Evolutionary conservation across 768 basidiomycete species (phyloP), one percentile per base, ranked within the genome.

Genomic region (Xerocomellus chrysenteron): DNA sequence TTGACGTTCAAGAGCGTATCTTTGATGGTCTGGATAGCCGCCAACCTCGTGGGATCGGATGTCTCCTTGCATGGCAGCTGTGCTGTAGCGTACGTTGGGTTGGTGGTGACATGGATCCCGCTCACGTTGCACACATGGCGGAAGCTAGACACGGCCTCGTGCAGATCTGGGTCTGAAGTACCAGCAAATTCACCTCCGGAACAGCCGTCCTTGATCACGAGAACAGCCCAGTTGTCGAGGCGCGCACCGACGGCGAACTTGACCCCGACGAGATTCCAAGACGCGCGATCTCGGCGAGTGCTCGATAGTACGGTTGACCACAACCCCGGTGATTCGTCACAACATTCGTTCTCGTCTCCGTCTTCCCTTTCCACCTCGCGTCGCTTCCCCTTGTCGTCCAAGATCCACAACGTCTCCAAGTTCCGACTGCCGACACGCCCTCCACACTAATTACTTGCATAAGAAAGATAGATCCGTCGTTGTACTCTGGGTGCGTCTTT

Each of bases 391-490:
- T n/a, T n/a, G n/a, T n/a, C n/a, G n/a, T n/a, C n/a, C n/a, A n/a
- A n/a, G n/a, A n/a, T n/a, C n/a, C n/a, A n/a, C n/a, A n/a, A n/a
- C n/a, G n/a, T n/a, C n/a, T n/a, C n/a, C n/a, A n/a, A n/a, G n/a
- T n/a, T n/a, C n/a, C n/a, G n/a, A n/a, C n/a, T n/a, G n/a, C 21
- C 78, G 85, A 62, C 75, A 78, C 19, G 65, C 92, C 14, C 74
- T 92, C 24, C 83, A 88, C 59, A 86, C 88, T 1, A 85, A 78
- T 50, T 92, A 92, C 65, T 78, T 93, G 6, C 81, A 74, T 52
- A 89, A 93, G 65, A 78, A 80, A 47, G 87, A 84, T 9, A 80
- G 77, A 54, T 82, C 88, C 2, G 90, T 93, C 35, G 75, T 94
- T 39, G 86, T 78, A 3, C 70, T 93, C 26, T 92, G 88, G 91